Evolutionary conservation across 140 eudicot genomes (phyloP).

Genomic region (Ambrosia hybrid): DNA sequence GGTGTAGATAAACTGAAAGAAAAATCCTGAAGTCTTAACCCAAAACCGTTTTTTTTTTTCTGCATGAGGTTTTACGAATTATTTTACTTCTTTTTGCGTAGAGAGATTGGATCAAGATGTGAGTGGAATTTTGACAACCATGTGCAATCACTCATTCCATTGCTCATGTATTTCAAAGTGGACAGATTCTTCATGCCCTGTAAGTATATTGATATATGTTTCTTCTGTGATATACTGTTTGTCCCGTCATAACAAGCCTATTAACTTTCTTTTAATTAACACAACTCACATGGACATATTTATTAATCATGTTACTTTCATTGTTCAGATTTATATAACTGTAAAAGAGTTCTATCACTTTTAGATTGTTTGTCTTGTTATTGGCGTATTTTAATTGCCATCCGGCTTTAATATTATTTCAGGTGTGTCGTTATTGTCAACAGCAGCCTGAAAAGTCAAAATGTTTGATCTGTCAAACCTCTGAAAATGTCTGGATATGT

Average conservation of each 20-base stretch:
- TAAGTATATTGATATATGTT: conserved; percentile 31
- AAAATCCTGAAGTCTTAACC: neutral
- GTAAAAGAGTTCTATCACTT: neutral
- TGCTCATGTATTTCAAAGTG: conserved; percentile 93
- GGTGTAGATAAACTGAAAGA: neutral
- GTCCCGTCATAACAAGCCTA: conserved; percentile 4
- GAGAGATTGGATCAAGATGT: conserved; percentile 89
- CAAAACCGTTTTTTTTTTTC: neutral
- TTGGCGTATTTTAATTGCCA: neutral
- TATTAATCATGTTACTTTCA: conserved; percentile 7
- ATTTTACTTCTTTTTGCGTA: conserved; percentile 33
- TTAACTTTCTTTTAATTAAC: neutral
- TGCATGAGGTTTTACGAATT: neutral
- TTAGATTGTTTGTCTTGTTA: neutral
- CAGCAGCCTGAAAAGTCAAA: conserved; percentile 95
- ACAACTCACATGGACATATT: neutral
- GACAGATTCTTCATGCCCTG: conserved; percentile 99
- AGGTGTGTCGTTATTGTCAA: conserved; percentile 98
- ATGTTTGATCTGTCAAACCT: conserved; percentile 84
- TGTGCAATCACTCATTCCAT: conserved; percentile 96
- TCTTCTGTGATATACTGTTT: conserved; percentile 5
- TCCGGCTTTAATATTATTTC: conserved; percentile 22
- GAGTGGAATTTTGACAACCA: conserved; percentile 83
- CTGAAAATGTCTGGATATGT: conserved; percentile 85
- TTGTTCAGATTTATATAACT: neutral